Conservation (phyloP, 106 monocot species). For the Chionographis japonica region DNA sequence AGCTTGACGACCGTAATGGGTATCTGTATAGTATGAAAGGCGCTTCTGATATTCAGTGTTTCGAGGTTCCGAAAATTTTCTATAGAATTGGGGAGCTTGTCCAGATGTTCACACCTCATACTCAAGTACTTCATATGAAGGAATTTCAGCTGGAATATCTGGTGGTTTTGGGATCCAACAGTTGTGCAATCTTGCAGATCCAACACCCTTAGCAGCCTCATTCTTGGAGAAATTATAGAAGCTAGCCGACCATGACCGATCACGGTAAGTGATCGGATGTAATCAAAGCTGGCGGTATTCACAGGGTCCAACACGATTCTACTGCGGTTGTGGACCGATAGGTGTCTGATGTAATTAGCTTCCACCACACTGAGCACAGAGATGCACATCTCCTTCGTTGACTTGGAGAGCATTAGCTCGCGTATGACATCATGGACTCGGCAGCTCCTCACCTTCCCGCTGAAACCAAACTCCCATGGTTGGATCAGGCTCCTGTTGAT, state of each 20-base stretch:
- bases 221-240: not conserved
- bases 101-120: too few relatives aligned
- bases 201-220: conserved; percentile 16
- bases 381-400: conserved; percentile 9
- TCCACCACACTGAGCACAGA: not conserved
- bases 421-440: conserved; percentile 21
- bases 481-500: conserved; percentile 15
- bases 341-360: conserved; percentile 6
- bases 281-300: not conserved
- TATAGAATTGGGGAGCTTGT: not conserved
- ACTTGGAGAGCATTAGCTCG: conserved; percentile 17
- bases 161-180: conserved; percentile 3
- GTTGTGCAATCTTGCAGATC: conserved; percentile 3
- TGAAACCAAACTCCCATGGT: not conserved
- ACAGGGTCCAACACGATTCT: not conserved
- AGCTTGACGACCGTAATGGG: conserved; percentile 6
- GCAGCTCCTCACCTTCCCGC: conserved; percentile 10
- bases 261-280: conserved; percentile 11
- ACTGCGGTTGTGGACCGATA: conserved; percentile 2
- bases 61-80: conserved; percentile 7
- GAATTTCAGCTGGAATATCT: not conserved
- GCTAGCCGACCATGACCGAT: too few relatives aligned
- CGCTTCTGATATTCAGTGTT: not conserved
- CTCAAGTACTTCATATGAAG: conserved; percentile 3
- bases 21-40: not conserved